These are phyloP conservation scores for Scheffersomyces amazonensis DNA, from an alignment of 805 yeast genomes.

Conservation along the genomic window DNA sequence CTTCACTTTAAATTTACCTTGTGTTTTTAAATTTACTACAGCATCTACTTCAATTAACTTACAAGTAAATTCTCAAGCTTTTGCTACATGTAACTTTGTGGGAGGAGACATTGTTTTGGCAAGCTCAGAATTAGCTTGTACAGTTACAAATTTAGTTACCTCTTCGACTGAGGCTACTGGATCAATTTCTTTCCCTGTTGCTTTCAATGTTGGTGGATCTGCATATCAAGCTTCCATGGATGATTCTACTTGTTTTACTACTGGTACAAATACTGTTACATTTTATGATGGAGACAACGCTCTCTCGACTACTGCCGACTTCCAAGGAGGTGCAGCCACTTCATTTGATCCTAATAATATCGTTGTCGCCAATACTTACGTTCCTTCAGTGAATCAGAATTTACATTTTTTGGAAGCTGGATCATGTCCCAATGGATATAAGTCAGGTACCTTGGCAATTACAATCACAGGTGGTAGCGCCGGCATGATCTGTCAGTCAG, in stretches of 20 bases:
- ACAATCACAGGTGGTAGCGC: not conserved
- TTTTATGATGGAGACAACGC: constrained; percentile 13
- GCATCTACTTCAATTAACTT: constrained; percentile 9
- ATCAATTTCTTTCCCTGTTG: constrained; percentile 15
- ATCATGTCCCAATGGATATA: constrained; percentile 18
- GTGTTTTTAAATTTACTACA: constrained; percentile 22
- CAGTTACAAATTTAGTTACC: constrained; percentile 10
- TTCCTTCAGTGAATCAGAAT: constrained; percentile 11
- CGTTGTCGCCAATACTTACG: constrained; percentile 2
- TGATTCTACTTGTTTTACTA: constrained; percentile 13
- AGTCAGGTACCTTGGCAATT: constrained; percentile 19
- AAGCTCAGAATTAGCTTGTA: constrained; percentile 18
- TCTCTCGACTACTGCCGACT: constrained; percentile 8
- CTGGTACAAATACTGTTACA: constrained; percentile 18
- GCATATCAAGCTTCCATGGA: constrained; percentile 12
- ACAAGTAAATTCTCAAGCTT: constrained; percentile 8
- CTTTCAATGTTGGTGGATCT: constrained; percentile 19
- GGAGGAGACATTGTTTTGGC: constrained; percentile 15
- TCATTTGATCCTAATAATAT: constrained; percentile 1
- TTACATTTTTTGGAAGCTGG: constrained; percentile 11
- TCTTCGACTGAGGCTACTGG: constrained; percentile 15
- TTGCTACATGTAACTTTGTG: constrained; percentile 20
- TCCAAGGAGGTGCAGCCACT: constrained; percentile 6
- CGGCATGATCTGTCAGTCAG: not conserved
- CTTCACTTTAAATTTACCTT: constrained; percentile 21